Percentiles rank a stretch among this genome's conserved stretches.
Conservation (phyloP, 441 rosid genomes). For the Populus hybrid region DNA sequence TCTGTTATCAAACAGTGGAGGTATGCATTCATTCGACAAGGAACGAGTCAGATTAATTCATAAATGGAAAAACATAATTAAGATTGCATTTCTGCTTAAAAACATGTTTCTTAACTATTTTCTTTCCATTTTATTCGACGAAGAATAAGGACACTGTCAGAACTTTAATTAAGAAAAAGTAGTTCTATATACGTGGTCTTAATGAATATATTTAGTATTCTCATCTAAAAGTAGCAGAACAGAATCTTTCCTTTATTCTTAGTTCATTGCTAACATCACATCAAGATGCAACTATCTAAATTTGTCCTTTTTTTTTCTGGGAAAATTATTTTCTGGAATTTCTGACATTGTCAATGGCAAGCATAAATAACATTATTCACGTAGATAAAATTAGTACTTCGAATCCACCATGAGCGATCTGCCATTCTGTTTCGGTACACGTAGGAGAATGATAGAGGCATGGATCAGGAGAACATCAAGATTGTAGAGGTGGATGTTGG, state of each 20-base stretch:
- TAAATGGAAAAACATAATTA: neutral
- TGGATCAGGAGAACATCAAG: slow-evolving; percentile 65
- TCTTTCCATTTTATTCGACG: neutral
- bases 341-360: neutral
- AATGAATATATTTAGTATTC: neutral
- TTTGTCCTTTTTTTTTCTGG: neutral
- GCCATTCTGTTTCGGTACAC: slow-evolving; percentile 1
- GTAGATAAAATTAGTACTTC: neutral
- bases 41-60: neutral
- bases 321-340: neutral
- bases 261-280: neutral
- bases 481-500: slow-evolving; percentile 76
- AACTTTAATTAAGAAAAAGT: no score
- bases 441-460: slow-evolving; percentile 48
- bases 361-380: neutral
- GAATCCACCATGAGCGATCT: neutral
- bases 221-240: neutral
- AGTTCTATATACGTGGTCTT: neutral
- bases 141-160: neutral
- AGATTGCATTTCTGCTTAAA: neutral
- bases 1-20: neutral
- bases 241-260: neutral
- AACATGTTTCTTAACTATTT: neutral
- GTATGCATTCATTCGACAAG: neutral
- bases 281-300: neutral